These are phyloP conservation scores for Cucumis cinereus DNA, from an alignment of 306 rosid genomes.

Conservation along the genomic window DNA sequence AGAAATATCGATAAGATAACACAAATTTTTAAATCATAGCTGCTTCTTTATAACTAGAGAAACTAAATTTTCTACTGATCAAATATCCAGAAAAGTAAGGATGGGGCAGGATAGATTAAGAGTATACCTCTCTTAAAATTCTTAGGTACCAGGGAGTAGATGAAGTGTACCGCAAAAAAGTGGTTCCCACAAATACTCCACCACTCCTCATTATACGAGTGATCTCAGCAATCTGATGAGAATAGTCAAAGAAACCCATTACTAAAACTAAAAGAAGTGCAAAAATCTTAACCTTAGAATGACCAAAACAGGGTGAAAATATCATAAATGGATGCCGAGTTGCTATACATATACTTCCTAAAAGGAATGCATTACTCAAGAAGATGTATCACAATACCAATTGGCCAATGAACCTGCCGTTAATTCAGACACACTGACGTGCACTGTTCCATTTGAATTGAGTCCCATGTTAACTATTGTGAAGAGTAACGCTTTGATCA, in stretches of 20 bases:
- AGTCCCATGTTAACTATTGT: not conserved
- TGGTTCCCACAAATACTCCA: slow-evolving; percentile 79
- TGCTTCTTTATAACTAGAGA: not conserved
- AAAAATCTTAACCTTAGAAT: not conserved
- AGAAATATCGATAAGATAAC: not conserved
- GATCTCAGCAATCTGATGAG: slow-evolving; percentile 59
- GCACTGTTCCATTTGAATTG: not conserved
- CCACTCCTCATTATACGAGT: slow-evolving; percentile 66
- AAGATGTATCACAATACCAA: not conserved
- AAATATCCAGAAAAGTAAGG: not conserved
- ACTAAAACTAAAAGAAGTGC: slow-evolving; percentile 11
- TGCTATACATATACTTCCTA: not conserved
- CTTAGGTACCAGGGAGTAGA: slow-evolving; percentile 46
- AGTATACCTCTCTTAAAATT: slow-evolving; percentile 45
- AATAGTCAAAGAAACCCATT: not conserved
- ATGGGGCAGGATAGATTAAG: not conserved
- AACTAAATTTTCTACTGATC: not conserved
- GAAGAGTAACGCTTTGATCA: not conserved
- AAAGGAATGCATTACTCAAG: not conserved
- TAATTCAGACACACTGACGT: not conserved
- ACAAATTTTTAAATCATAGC: not conserved
- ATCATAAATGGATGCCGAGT: not conserved
- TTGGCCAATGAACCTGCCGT: not conserved
- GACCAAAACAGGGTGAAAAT: not conserved
- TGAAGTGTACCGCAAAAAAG: slow-evolving; percentile 61